Evolutionary conservation across 805 yeast genomes (phyloP).

Genomic region (Myxozyma monticola): DNA sequence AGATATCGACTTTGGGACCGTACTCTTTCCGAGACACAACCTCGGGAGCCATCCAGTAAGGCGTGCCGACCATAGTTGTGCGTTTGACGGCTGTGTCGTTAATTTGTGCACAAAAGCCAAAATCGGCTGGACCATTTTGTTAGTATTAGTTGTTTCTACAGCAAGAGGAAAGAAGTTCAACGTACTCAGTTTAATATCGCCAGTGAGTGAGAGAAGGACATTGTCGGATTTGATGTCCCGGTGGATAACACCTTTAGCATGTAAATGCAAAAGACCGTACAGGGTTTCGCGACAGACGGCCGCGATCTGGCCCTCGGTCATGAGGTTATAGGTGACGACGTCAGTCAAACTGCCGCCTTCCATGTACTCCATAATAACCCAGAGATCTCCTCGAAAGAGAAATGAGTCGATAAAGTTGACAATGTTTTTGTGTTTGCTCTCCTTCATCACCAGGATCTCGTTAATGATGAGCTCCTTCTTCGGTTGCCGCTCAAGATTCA

Average conservation of each 20-base stretch:
- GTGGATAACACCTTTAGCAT: conserved; percentile 89
- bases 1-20: conserved; percentile 94
- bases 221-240: conserved; percentile 96
- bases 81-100: conserved; percentile 80
- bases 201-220: conserved; percentile 75
- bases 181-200: conserved; percentile 76
- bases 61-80: conserved; percentile 99
- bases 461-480: conserved; percentile 92
- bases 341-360: conserved; percentile 97
- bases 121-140: conserved; percentile 56
- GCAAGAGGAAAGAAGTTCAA: not conserved
- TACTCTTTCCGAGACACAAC: conserved; percentile 93
- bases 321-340: conserved; percentile 83
- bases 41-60: conserved; percentile 99
- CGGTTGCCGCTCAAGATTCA: conserved; percentile 93
- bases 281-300: conserved; percentile 91
- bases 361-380: conserved; percentile 99
- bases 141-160: not conserved
- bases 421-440: conserved; percentile 83
- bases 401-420: conserved; percentile 92
- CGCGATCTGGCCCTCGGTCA: conserved; percentile 94
- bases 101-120: conserved; percentile 94
- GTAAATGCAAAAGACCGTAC: conserved; percentile 81
- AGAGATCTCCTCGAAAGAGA: conserved; percentile 63
- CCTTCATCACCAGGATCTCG: conserved; percentile 95